Conservation (phyloP, 2,329 filamentous ascomycete species). For the Aplosporella prunicola region DNA sequence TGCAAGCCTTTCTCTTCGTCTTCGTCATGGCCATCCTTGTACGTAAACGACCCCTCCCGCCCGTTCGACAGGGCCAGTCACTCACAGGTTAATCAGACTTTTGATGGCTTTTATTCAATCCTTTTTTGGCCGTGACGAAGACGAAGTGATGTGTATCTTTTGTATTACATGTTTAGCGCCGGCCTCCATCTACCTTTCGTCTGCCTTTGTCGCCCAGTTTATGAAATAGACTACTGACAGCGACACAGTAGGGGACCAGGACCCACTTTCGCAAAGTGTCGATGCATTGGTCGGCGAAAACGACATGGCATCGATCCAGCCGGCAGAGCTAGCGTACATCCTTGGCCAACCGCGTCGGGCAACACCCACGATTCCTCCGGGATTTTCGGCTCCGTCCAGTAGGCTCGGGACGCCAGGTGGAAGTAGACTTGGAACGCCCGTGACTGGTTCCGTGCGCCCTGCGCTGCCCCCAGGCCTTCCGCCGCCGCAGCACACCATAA, state of each 20-base stretch:
- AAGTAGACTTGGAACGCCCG: conserved; percentile 3
- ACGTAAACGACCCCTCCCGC: conserved; percentile 33
- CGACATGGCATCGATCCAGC: conserved; percentile 23
- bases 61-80: conserved; percentile 25
- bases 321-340: conserved; percentile 13
- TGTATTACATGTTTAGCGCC: conserved; percentile 12
- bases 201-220: conserved; percentile 5
- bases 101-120: conserved; percentile 27
- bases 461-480: conserved; percentile 8
- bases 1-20: conserved; percentile 33
- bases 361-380: conserved; percentile 38
- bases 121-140: conserved; percentile 30
- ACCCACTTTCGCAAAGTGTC: conserved; percentile 43
- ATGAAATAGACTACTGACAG: conserved; percentile 38
- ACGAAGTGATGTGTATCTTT: conserved; percentile 18
- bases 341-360: conserved; percentile 31
- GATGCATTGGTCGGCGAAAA: conserved; percentile 58
- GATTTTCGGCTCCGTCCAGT: conserved; percentile 28
- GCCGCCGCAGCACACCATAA: conserved; percentile 3
- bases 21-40: conserved; percentile 37
- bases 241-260: conserved; percentile 8
- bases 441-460: conserved; percentile 7
- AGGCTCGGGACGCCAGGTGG: not conserved
- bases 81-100: conserved; percentile 32
- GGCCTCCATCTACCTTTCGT: conserved; percentile 11